Evolutionary conservation across 2,329 filamentous ascomycete genomes (phyloP).

Genomic region (Pseudonectria foliicola): DNA sequence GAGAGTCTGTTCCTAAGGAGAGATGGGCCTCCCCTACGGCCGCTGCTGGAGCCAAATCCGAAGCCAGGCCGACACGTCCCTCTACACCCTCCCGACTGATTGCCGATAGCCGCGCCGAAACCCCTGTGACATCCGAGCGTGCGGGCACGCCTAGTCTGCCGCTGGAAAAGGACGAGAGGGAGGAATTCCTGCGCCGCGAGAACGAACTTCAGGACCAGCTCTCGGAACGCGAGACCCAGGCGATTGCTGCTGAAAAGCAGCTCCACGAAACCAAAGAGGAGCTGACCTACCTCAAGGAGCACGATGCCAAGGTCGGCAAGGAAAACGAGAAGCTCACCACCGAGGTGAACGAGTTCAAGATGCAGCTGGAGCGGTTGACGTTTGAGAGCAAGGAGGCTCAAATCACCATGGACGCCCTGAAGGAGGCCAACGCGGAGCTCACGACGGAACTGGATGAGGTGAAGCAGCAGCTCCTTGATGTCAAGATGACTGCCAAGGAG

Average conservation of each 20-base stretch:
- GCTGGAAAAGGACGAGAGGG: constrained; percentile 91
- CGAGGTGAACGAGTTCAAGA: constrained; percentile 87
- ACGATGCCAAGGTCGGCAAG: constrained; percentile 73
- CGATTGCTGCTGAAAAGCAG: constrained; percentile 71
- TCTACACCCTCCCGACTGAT: constrained; percentile 45
- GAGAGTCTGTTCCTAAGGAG: constrained; percentile 83
- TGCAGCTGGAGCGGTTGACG: constrained; percentile 91
- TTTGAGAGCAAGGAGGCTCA: constrained; percentile 96
- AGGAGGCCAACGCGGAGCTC: constrained; percentile 90
- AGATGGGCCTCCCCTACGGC: constrained; percentile 69
- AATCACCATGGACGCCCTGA: constrained; percentile 96
- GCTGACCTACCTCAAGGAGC: constrained; percentile 75
- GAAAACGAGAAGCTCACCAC: constrained; percentile 82
- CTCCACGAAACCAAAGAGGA: constrained; percentile 82
- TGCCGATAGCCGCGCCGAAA: constrained; percentile 55
- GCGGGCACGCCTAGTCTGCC: constrained; percentile 80
- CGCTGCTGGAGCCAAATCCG: constrained; percentile 32
- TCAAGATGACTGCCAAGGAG: constrained; percentile 94
- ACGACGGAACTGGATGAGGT: constrained; percentile 88
- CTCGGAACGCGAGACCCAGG: constrained; percentile 80
- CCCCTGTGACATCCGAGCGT: constrained; percentile 65
- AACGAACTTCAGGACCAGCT: constrained; percentile 97
- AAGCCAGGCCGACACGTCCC: constrained; percentile 40
- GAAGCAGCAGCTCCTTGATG: constrained; percentile 91
- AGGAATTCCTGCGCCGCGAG: constrained; percentile 89